These are phyloP conservation scores for Sclerotinia borealis DNA, from an alignment of 2,329 filamentous ascomycete genomes.

Conservation along the genomic window DNA sequence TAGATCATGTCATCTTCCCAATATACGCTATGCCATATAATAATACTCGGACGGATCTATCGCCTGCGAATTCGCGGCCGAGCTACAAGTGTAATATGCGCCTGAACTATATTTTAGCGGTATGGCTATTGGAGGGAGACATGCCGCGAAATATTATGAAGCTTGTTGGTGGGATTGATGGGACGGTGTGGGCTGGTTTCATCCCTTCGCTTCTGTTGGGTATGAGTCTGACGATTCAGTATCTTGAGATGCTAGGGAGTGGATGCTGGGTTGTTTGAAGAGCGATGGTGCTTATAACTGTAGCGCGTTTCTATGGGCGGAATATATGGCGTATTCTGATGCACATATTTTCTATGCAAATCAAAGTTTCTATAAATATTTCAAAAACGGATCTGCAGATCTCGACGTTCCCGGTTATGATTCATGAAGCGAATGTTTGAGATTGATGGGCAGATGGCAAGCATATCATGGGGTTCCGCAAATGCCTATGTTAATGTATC, in stretches of 20 bases:
- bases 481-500: conserved; percentile 46
- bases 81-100: too few relatives aligned
- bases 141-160: too few relatives aligned
- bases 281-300: conserved; percentile 28
- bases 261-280: conserved; percentile 14
- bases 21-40: too few relatives aligned
- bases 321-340: conserved; percentile 27
- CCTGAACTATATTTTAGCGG: too few relatives aligned
- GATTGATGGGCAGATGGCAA: conserved; percentile 15
- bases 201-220: too few relatives aligned
- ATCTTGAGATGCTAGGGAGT: conserved; percentile 5
- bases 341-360: conserved; percentile 28
- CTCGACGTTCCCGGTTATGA: background rate
- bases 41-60: too few relatives aligned
- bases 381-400: conserved; percentile 33
- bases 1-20: too few relatives aligned
- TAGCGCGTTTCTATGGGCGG: conserved; percentile 31
- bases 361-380: conserved; percentile 38
- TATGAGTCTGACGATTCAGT: too few relatives aligned
- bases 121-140: too few relatives aligned
- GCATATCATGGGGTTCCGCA: conserved; percentile 38
- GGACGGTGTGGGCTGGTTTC: too few relatives aligned
- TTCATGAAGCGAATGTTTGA: conserved; percentile 11
- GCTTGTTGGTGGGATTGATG: too few relatives aligned
- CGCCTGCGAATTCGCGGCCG: too few relatives aligned